Conservation (phyloP, 345 rosid species). For the Anastatica hierochuntica region DNA sequence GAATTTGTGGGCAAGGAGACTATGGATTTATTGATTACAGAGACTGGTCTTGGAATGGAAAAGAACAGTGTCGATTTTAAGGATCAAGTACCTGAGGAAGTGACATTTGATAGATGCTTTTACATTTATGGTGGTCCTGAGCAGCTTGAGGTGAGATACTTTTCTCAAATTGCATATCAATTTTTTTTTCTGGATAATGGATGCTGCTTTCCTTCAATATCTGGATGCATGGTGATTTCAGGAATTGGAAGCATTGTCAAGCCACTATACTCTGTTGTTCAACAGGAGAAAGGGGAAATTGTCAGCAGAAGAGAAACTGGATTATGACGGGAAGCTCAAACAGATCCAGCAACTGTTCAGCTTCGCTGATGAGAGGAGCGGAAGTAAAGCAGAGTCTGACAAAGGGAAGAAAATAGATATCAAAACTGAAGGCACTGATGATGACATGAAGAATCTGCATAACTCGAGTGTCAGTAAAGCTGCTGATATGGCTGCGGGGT, state of each 20-base stretch:
- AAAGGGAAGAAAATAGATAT: slow-evolving; percentile 85
- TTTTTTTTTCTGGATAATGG: neutral
- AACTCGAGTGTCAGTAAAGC: slow-evolving; percentile 84
- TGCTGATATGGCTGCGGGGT: slow-evolving; percentile 99
- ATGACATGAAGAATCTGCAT: slow-evolving; percentile 68
- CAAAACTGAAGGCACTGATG: slow-evolving; percentile 46
- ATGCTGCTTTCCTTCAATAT: slow-evolving; percentile 10
- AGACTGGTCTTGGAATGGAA: slow-evolving; percentile 69
- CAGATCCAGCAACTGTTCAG: slow-evolving; percentile 69
- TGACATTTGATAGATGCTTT: slow-evolving; percentile 94
- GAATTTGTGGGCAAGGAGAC: slow-evolving; percentile 95
- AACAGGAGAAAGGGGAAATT: slow-evolving; percentile 83
- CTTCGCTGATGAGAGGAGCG: slow-evolving; percentile 46
- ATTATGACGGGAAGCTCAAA: slow-evolving; percentile 72
- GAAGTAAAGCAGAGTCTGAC: slow-evolving; percentile 38
- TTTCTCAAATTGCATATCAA: slow-evolving; percentile 4
- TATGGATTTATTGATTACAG: slow-evolving; percentile 75
- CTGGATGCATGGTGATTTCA: slow-evolving; percentile 28
- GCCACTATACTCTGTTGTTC: slow-evolving; percentile 69
- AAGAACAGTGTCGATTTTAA: slow-evolving; percentile 43
- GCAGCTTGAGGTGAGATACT: slow-evolving; percentile 69
- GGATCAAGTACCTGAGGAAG: slow-evolving; percentile 78
- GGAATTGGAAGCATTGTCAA: slow-evolving; percentile 93
- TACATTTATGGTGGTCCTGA: slow-evolving; percentile 99
- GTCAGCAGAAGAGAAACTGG: slow-evolving; percentile 60